Percentiles rank a stretch among this genome's conserved stretches.
These are phyloP conservation scores for Diaporthe sp. DNA, from an alignment of 2,329 filamentous ascomycete species.

Conservation along the genomic window DNA sequence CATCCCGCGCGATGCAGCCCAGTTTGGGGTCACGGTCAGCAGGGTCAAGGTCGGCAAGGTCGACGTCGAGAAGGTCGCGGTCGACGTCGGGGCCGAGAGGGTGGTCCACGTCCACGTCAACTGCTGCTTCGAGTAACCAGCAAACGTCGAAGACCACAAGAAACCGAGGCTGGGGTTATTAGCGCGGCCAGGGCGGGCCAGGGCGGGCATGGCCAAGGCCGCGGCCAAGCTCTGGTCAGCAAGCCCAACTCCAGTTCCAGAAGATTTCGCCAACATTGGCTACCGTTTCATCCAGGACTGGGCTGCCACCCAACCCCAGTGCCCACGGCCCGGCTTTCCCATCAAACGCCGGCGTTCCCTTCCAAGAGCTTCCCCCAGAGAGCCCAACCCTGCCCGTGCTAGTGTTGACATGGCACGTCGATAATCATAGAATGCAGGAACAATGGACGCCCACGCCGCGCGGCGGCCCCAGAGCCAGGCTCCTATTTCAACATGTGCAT, in stretches of 20 bases:
- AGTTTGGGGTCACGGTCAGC: background rate
- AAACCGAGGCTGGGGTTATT: constrained; percentile 6
- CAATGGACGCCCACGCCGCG: constrained; percentile 29
- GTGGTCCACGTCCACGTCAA: constrained; percentile 9
- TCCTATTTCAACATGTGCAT: background rate
- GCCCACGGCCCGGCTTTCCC: constrained; percentile 36
- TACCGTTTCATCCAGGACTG: constrained; percentile 36
- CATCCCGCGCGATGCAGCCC: constrained; percentile 15
- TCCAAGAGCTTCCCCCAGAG: constrained; percentile 18
- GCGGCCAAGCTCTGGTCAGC: constrained; percentile 19
- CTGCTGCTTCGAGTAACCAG: no score
- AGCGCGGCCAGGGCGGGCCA: constrained; percentile 12
- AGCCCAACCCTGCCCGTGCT: constrained; percentile 9
- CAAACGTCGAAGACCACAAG: background rate
- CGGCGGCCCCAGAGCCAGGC: constrained; percentile 11
- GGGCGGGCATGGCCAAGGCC: constrained; percentile 6
- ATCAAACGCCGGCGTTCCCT: constrained; percentile 21
- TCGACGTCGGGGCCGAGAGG: background rate
- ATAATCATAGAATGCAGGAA: constrained; percentile 26
- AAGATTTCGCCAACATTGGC: constrained; percentile 30
- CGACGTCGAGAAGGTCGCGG: background rate
- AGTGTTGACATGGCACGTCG: constrained; percentile 13
- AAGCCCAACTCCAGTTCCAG: constrained; percentile 29
- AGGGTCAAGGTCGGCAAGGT: background rate
- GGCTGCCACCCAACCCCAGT: constrained; percentile 26